These are phyloP conservation scores for Euptelea pleiosperma DNA, from an alignment of 164 flowering plant species.

Conservation along the genomic window DNA sequence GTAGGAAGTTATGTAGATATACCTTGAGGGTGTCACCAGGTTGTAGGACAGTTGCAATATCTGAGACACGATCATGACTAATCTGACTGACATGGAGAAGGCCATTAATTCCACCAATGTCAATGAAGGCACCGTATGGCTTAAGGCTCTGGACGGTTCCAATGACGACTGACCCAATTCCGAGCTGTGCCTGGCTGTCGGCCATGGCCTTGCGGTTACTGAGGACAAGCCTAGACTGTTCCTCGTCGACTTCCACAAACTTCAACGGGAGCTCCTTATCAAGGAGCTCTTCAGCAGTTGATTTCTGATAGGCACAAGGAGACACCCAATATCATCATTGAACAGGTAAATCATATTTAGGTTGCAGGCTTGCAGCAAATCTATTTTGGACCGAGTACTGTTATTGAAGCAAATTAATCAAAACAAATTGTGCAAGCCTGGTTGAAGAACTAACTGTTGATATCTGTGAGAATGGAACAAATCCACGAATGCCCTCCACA, in stretches of 20 bases:
- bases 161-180: conserved; percentile 88
- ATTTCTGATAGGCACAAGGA: conserved; percentile 45
- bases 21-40: conserved; percentile 98
- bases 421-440: background rate
- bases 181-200: conserved; percentile 93
- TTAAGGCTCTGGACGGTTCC: conserved; percentile 93
- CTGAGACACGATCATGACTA: conserved; percentile 94
- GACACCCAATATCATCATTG: background rate
- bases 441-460: conserved; percentile 58
- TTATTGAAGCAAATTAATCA: background rate
- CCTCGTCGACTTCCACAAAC: conserved; percentile 93
- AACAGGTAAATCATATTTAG: background rate
- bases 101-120: conserved; percentile 96
- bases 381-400: background rate
- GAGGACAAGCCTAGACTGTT: conserved; percentile 78
- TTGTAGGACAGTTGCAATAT: conserved; percentile 88
- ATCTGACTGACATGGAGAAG: conserved; percentile 99
- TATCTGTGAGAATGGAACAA: conserved; percentile 93
- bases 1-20: background rate
- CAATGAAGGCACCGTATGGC: conserved; percentile 97
- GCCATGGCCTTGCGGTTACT: conserved; percentile 98
- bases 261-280: conserved; percentile 85
- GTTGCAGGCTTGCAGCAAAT: background rate
- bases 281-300: conserved; percentile 80
- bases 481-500: conserved; percentile 88